Conservation (phyloP, 1,284 basidiomycete species). For the Hortiboletus rubellus region DNA sequence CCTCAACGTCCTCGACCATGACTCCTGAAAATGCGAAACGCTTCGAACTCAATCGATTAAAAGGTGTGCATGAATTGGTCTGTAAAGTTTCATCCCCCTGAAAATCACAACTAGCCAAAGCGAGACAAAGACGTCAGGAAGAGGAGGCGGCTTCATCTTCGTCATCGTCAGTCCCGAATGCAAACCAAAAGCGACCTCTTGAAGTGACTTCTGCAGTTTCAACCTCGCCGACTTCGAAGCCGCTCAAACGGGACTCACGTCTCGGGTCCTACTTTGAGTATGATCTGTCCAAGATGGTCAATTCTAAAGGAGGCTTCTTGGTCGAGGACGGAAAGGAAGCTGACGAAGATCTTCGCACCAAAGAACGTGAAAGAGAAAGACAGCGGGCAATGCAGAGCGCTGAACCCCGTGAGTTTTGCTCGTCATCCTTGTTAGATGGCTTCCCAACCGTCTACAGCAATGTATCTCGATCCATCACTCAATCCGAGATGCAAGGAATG, state of each 20-base stretch:
- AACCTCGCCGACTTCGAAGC: conserved; percentile 60
- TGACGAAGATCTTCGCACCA: conserved; percentile 63
- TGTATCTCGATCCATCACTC: conserved; percentile 62
- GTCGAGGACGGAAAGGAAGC: conserved; percentile 80
- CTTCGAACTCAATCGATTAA: conserved; percentile 49
- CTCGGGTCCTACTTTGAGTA: conserved; percentile 92
- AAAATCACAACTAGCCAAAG: conserved; percentile 47
- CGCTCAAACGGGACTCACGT: conserved; percentile 67
- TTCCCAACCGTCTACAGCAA: conserved; percentile 44
- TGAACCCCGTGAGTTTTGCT: conserved; percentile 62
- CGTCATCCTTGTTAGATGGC: not conserved
- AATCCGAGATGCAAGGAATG: conserved; percentile 88
- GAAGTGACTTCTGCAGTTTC: conserved; percentile 51
- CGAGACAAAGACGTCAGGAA: conserved; percentile 57
- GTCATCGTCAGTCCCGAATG: conserved; percentile 49
- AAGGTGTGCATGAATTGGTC: conserved; percentile 40
- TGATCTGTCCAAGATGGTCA: conserved; percentile 95
- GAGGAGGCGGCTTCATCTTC: conserved; percentile 50
- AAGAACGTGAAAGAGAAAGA: conserved; percentile 76
- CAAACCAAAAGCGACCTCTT: conserved; percentile 59
- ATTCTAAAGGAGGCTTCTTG: conserved; percentile 92
- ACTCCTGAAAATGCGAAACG: conserved; percentile 39
- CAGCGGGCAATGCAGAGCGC: conserved; percentile 64
- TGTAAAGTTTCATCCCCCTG: conserved; percentile 2
- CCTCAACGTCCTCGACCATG: conserved; percentile 13